These are phyloP conservation scores for Diaporthe citri DNA, from an alignment of 2,329 filamentous ascomycete genomes.

Conservation along the genomic window DNA sequence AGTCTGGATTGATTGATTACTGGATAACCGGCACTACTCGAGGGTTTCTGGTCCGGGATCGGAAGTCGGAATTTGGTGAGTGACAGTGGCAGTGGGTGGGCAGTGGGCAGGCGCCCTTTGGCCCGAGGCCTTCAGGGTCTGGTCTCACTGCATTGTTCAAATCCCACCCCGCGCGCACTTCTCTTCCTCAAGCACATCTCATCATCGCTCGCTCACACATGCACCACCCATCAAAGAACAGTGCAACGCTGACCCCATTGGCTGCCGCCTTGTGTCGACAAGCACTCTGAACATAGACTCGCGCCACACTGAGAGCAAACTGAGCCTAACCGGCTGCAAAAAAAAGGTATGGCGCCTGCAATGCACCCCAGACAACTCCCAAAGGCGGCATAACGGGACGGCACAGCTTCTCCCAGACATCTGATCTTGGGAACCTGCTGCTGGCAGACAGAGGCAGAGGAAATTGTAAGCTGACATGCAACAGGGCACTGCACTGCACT, in stretches of 20 bases:
- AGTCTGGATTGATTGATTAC: background rate
- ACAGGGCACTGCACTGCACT: background rate
- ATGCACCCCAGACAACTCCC: constrained; percentile 17
- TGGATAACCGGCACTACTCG: background rate
- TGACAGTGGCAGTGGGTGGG: background rate
- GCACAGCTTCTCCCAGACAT: background rate
- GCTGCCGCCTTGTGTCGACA: constrained; percentile 15
- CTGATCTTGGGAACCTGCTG: background rate
- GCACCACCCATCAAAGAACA: constrained; percentile 20
- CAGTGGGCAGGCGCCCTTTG: background rate
- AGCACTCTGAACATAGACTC: constrained; percentile 16
- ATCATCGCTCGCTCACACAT: constrained; percentile 60
- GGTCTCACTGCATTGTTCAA: constrained; percentile 37
- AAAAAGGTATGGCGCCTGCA: constrained; percentile 21
- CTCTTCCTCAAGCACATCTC: constrained; percentile 47
- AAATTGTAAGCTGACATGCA: constrained; percentile 17
- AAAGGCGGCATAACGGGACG: background rate
- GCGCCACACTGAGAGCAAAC: constrained; percentile 8
- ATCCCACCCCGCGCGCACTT: constrained; percentile 42
- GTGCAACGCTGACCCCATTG: constrained; percentile 28
- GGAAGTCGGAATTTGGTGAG: constrained; percentile 24
- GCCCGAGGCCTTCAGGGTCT: background rate
- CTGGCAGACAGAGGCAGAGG: no score
- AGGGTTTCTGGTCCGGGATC: constrained; percentile 24
- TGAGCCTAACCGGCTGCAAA: constrained; percentile 2